phyloP scores from a whole-genome alignment of 1,139 yeast genomes.

The Hyphopichia khmerensis region DNA sequence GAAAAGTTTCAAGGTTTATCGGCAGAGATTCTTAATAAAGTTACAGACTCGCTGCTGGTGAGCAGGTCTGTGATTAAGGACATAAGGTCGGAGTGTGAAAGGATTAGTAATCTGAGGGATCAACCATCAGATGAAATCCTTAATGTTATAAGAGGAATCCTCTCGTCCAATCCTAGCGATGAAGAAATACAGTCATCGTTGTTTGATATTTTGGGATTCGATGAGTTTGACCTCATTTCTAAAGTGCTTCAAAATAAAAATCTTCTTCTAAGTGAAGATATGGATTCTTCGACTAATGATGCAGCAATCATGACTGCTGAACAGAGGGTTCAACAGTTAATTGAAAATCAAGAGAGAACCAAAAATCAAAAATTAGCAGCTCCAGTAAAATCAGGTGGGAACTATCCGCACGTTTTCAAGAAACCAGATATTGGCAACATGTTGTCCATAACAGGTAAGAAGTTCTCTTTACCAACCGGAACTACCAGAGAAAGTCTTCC shows the following conservation, averaged over 20 bases:
- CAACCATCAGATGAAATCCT: constrained; percentile 17
- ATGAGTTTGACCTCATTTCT: constrained; percentile 76
- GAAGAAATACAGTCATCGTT: constrained; percentile 66
- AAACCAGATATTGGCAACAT: constrained; percentile 62
- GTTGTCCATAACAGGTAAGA: constrained; percentile 78
- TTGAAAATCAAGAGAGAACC: constrained; percentile 52
- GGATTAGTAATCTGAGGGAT: constrained; percentile 17
- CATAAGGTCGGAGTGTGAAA: constrained; percentile 27
- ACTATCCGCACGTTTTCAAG: constrained; percentile 87
- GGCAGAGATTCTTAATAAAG: constrained; percentile 30
- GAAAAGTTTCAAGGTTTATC: constrained; percentile 31
- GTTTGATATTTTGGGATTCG: constrained; percentile 82
- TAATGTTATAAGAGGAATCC: constrained; percentile 21
- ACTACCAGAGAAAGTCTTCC: constrained; percentile 63
- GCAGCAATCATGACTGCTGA: constrained; percentile 42
- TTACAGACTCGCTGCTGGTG: constrained; percentile 17
- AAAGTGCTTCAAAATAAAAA: constrained; percentile 57
- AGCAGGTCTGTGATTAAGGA: constrained; percentile 12
- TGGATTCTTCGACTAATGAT: constrained; percentile 6
- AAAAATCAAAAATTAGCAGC: constrained; percentile 52
- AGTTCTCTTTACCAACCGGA: constrained; percentile 77
- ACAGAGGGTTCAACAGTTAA: constrained; percentile 57
- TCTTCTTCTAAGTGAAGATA: constrained; percentile 14
- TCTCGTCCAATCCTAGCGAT: constrained; percentile 40
- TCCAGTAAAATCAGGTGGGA: constrained; percentile 38